phyloP scores from a whole-genome alignment of 352 stramenopile genomes.

The Phytophthora macrochlamydospora region DNA sequence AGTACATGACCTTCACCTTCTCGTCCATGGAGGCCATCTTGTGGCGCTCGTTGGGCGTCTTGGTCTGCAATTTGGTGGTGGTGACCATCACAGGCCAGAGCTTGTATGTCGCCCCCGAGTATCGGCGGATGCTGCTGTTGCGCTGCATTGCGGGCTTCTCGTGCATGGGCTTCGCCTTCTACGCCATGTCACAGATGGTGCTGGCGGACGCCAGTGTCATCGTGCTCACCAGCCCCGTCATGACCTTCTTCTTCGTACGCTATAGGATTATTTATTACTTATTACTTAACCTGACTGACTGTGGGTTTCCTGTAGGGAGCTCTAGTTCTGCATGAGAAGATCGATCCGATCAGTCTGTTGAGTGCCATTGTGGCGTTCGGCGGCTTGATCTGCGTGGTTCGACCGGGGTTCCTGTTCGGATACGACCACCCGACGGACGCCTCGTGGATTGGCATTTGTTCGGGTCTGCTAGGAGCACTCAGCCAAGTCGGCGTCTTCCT shows the following conservation, averaged over 20 bases:
- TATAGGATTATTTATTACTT: background rate
- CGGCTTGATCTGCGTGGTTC: constrained; percentile 9
- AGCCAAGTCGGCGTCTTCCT: constrained; percentile 52
- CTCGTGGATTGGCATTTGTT: constrained; percentile 36
- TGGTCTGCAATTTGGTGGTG: constrained; percentile 63
- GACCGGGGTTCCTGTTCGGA: constrained; percentile 48
- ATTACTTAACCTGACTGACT: background rate
- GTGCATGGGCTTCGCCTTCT: constrained; percentile 73
- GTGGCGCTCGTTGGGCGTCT: constrained; percentile 62
- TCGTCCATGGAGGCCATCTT: constrained; percentile 80
- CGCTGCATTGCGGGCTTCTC: constrained; percentile 62
- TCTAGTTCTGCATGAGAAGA: constrained; percentile 46
- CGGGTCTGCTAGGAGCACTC: constrained; percentile 45
- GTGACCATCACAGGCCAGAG: constrained; percentile 19
- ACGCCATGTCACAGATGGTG: constrained; percentile 75
- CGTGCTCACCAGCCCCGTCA: constrained; percentile 47
- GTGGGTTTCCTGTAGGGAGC: constrained; percentile 28
- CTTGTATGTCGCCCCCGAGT: constrained; percentile 41
- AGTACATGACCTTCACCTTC: constrained; percentile 72
- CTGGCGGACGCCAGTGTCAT: constrained; percentile 71
- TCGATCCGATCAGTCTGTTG: constrained; percentile 41
- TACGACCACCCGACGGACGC: constrained; percentile 23
- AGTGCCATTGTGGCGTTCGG: constrained; percentile 45
- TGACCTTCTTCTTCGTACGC: constrained; percentile 34
- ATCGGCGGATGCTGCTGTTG: constrained; percentile 58